Percentiles rank a stretch among this genome's conserved stretches.
These are phyloP conservation scores for Paecilomyces niveus DNA, from an alignment of 2,329 filamentous ascomycete genomes.

Conservation along the genomic window DNA sequence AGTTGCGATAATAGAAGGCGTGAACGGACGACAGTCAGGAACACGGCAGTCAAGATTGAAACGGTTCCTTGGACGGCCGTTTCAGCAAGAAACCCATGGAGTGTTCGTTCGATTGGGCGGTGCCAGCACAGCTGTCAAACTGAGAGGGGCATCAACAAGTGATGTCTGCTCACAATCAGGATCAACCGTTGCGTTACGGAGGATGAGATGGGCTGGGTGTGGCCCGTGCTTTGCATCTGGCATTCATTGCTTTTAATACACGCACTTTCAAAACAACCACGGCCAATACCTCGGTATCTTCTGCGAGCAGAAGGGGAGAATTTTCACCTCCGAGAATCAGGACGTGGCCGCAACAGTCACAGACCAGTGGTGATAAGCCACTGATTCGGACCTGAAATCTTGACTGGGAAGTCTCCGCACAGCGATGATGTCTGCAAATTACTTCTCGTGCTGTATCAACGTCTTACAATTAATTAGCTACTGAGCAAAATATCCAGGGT, in stretches of 20 bases:
- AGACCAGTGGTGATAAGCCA: not conserved
- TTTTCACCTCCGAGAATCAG: not conserved
- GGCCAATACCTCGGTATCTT: not conserved
- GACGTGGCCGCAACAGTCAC: not conserved
- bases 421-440: not conserved
- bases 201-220: not conserved
- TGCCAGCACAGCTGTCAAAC: not conserved
- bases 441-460: not conserved
- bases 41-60: not conserved
- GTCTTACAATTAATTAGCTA: not conserved
- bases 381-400: not conserved
- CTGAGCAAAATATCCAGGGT: not conserved
- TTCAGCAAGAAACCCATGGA: not conserved
- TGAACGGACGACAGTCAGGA: not conserved
- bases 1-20: not conserved
- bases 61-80: not conserved
- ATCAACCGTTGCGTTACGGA: not conserved
- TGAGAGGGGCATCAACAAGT: not conserved
- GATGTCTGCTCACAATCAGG: not conserved
- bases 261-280: not conserved
- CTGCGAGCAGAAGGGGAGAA: not conserved
- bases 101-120: not conserved
- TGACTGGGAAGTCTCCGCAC: not conserved
- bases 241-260: not conserved
- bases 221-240: not conserved